These are phyloP conservation scores for Magnusiomyces paraingens DNA, from an alignment of 1,139 yeast species.

Conservation along the genomic window DNA sequence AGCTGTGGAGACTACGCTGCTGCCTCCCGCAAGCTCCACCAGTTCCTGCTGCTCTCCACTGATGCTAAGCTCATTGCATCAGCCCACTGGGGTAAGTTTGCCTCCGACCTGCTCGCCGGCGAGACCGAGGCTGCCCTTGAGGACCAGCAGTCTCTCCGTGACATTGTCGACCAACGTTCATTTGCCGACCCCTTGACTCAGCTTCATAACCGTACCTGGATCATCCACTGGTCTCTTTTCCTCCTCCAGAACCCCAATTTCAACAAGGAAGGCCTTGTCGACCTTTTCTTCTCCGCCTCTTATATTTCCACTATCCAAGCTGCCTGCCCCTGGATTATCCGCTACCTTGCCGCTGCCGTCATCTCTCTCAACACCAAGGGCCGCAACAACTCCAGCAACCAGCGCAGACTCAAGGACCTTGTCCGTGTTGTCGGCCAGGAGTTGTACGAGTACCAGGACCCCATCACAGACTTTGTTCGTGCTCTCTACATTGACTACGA, in stretches of 20 bases:
- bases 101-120: conserved; percentile 48
- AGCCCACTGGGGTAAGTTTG: conserved; percentile 61
- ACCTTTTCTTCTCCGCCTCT: conserved; percentile 50
- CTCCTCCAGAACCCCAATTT: conserved; percentile 47
- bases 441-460: conserved; percentile 54
- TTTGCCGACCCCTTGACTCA: conserved; percentile 49
- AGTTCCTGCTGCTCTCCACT: conserved; percentile 49
- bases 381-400: conserved; percentile 35
- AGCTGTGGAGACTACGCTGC: conserved; percentile 53
- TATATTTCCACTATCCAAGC: conserved; percentile 60
- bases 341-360: conserved; percentile 55
- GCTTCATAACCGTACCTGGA: conserved; percentile 56
- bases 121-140: conserved; percentile 48
- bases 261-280: conserved; percentile 46
- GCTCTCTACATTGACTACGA: conserved; percentile 51
- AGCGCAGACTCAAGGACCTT: conserved; percentile 50
- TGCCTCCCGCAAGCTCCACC: conserved; percentile 50
- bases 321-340: conserved; percentile 58
- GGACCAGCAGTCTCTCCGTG: conserved; percentile 48
- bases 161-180: conserved; percentile 48
- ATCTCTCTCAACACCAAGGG: conserved; percentile 37
- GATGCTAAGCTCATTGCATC: conserved; percentile 44
- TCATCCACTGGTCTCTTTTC: conserved; percentile 59
- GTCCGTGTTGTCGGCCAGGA: conserved; percentile 52
- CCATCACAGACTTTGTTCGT: conserved; percentile 49